Base-by-base conservation (phyloP, 2,329 filamentous ascomycete species). In the Aspergillus sergii region DNA sequence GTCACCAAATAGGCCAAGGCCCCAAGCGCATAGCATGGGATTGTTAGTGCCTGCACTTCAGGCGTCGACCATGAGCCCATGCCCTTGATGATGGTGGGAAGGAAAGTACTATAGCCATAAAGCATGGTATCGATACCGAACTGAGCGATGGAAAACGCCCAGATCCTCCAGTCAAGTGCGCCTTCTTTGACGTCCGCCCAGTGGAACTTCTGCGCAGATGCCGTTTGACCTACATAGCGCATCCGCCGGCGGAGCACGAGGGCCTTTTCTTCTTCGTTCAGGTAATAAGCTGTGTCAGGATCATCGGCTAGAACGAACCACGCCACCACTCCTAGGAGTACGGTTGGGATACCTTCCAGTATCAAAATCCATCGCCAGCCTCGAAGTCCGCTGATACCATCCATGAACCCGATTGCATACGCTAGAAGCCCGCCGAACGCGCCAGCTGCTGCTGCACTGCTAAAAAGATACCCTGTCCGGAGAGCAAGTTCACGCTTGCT, bases 51-150 rank as follows among this genome's bases (percentile, higher is more conserved):
- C 75, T 94, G 91, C 7, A 92, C 86, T 71, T 91, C 83, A 0
- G 90, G 85, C 0, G 81, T 81, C 0, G 86, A 83, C 81, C 90
- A 92, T 3, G 72, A 73, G 3, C 90, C 89, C 58, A 94, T 85
- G 4, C 85, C 88, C 48, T 86, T 82, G 74, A 94, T 92, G 67
- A 94, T 94, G 5, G 90, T 93, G 0, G 91, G 91, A 51, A 94
- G 78, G 72, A 94, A 94, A 0, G 90, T 93, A 57, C 88, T 90
- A 75, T 88, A 93, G 5, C 91, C 90, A 71, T 94, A 94, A 0
- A 94, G 82, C 86, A 93, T 91, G 1, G 89, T 91, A 71, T 93
- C 90, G 19, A 85, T 84, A 5, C 90, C 89, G 72, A 93, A 93
- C 73, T 92, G 89, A 6, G 82, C 89, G 43, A 87, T 75, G 66